Conservation (phyloP, 2,329 filamentous ascomycete species). For the Ascochyta koolunga region DNA sequence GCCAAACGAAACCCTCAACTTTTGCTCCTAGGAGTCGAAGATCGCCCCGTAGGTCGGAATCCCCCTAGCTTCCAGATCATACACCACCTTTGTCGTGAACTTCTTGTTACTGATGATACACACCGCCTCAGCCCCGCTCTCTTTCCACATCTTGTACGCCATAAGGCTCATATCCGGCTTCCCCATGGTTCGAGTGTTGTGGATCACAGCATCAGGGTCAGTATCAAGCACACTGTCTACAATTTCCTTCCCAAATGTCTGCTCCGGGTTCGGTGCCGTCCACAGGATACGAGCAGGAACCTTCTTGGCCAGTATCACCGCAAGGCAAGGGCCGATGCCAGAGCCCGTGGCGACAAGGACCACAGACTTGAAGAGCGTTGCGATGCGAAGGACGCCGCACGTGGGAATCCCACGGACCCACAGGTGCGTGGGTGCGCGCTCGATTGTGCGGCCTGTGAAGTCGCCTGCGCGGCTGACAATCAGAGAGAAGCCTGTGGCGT, state of each 20-base stretch:
- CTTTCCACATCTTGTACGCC: conserved; percentile 59
- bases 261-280: conserved; percentile 68
- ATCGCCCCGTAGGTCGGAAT: conserved; percentile 75
- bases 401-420: conserved; percentile 47
- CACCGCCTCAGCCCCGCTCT: conserved; percentile 68
- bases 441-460: conserved; percentile 45
- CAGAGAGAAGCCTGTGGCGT: conserved; percentile 40
- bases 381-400: conserved; percentile 46
- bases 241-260: conserved; percentile 68
- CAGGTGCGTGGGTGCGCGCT: conserved; percentile 40
- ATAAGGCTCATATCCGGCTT: conserved; percentile 68
- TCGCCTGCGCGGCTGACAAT: conserved; percentile 49
- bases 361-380: conserved; percentile 44
- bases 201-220: conserved; percentile 69
- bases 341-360: conserved; percentile 49
- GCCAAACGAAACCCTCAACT: background rate
- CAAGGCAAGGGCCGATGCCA: conserved; percentile 51
- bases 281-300: conserved; percentile 69
- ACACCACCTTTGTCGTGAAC: conserved; percentile 72
- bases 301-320: conserved; percentile 57
- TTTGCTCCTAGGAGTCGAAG: conserved; percentile 64
- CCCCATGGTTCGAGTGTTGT: conserved; percentile 68
- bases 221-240: conserved; percentile 63
- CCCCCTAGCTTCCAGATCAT: conserved; percentile 70
- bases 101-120: conserved; percentile 76